A percentile compares a stretch with the other conserved stretches of the same genome.
Conservation (phyloP, 768 basidiomycete genomes). For the Macrolepiota fuliginosa region DNA sequence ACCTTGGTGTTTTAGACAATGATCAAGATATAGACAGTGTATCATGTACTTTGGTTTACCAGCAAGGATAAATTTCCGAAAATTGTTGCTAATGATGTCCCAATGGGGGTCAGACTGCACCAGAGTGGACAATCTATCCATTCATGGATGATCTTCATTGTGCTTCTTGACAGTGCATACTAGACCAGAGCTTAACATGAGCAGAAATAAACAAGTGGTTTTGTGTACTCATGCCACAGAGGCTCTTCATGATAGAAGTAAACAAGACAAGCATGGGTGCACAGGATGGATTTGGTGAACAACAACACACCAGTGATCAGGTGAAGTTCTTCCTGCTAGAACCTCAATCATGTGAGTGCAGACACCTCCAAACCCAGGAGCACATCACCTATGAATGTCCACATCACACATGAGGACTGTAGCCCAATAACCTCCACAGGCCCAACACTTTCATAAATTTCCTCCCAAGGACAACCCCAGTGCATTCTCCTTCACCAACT, state of each 20-base stretch:
- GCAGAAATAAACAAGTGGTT: neutral
- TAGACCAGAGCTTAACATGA: neutral
- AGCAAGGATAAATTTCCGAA: slow-evolving; percentile 28
- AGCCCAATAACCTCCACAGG: no score
- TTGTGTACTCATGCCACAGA: slow-evolving; percentile 14
- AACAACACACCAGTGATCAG: no score
- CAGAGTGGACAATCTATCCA: slow-evolving; percentile 29
- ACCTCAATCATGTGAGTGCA: no score
- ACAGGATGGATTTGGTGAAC: slow-evolving; percentile 3
- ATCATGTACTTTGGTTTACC: slow-evolving; percentile 18
- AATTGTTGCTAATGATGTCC: slow-evolving; percentile 36
- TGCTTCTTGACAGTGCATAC: slow-evolving; percentile 8
- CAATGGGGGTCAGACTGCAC: slow-evolving; percentile 26
- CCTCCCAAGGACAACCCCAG: no score
- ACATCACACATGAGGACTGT: no score
- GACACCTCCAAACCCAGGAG: no score
- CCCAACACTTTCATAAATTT: no score
- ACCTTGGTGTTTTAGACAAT: slow-evolving; percentile 26
- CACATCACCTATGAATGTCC: no score
- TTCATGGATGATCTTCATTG: slow-evolving; percentile 26
- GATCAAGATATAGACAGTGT: neutral
- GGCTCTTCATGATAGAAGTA: neutral
- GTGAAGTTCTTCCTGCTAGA: no score
- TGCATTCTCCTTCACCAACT: no score
- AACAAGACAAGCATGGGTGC: slow-evolving; percentile 3